A percentile compares a stretch with the other conserved stretches of the same genome.
These are phyloP conservation scores for Penicillium hesseltinei DNA, from an alignment of 2,329 filamentous ascomycete species.

Conservation along the genomic window DNA sequence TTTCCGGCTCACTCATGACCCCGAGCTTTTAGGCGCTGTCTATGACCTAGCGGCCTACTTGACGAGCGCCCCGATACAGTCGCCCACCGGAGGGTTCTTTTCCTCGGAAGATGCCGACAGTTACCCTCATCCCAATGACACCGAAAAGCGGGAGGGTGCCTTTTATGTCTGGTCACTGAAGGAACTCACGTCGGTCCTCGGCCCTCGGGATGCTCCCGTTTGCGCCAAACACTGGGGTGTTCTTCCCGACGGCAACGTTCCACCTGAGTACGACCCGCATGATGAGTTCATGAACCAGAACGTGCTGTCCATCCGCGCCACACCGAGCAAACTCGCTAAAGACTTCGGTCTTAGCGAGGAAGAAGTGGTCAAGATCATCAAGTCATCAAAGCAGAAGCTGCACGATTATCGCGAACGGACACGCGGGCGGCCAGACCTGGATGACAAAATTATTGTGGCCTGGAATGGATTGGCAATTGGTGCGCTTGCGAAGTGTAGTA, in stretches of 20 bases:
- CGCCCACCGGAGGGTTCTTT: constrained; percentile 71
- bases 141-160: constrained; percentile 82
- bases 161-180: constrained; percentile 93
- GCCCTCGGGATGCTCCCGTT: constrained; percentile 66
- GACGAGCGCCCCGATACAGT: constrained; percentile 66
- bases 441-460: constrained; percentile 82
- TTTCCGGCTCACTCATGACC: constrained; percentile 66
- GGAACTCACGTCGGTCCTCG: constrained; percentile 76
- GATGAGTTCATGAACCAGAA: constrained; percentile 96
- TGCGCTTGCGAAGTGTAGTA: constrained; percentile 72
- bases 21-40: constrained; percentile 73
- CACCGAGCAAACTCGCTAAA: constrained; percentile 65
- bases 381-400: constrained; percentile 65
- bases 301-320: constrained; percentile 70
- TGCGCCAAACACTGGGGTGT: constrained; percentile 84
- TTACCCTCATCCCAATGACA: constrained; percentile 67
- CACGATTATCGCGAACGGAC: constrained; percentile 69
- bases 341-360: constrained; percentile 71
- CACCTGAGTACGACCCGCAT: constrained; percentile 76
- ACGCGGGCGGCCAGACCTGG: constrained; percentile 72
- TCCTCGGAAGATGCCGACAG: constrained; percentile 92
- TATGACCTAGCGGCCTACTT: constrained; percentile 86
- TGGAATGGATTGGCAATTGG: constrained; percentile 90
- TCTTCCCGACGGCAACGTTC: constrained; percentile 79
- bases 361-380: constrained; percentile 67